Percentiles rank a stretch among this genome's conserved stretches.
phyloP scores from a whole-genome alignment of 768 basidiomycete species.

The Macrolepiota dolichaula region DNA sequence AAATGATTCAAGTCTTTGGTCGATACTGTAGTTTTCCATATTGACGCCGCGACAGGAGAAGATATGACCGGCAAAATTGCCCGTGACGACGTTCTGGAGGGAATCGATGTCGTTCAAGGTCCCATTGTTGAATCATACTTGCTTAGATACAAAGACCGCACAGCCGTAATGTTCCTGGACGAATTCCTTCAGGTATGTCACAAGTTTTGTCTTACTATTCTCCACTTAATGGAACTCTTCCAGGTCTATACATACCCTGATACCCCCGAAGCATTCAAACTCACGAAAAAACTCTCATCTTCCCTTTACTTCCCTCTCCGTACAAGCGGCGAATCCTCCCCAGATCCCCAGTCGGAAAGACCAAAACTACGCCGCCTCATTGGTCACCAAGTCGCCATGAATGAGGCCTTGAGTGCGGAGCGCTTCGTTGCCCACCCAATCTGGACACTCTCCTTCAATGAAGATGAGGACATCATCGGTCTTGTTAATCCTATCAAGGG shows the following conservation, averaged over 20 bases:
- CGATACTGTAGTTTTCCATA: conserved; percentile 73
- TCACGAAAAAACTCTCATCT: conserved; percentile 41
- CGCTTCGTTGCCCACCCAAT: conserved; percentile 52
- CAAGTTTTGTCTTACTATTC: background rate
- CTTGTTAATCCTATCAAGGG: conserved; percentile 46
- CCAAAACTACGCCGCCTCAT: conserved; percentile 38
- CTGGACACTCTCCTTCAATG: conserved; percentile 61
- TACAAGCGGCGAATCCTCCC: conserved; percentile 28
- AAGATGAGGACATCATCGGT: conserved; percentile 53
- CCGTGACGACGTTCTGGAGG: conserved; percentile 44
- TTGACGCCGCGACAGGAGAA: conserved; percentile 79
- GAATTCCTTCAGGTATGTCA: conserved; percentile 65
- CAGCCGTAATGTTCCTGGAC: conserved; percentile 66
- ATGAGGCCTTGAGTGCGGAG: conserved; percentile 27
- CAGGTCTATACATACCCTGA: conserved; percentile 71
- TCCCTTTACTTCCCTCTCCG: conserved; percentile 56
- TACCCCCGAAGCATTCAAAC: conserved; percentile 37
- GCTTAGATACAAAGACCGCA: conserved; percentile 35
- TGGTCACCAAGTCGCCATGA: conserved; percentile 52
- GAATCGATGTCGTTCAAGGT: conserved; percentile 58
- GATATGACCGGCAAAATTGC: conserved; percentile 35
- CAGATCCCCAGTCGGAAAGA: conserved; percentile 13
- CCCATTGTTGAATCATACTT: conserved; percentile 57
- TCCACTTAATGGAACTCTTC: background rate
- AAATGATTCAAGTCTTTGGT: conserved; percentile 42